A percentile compares a stretch with the other conserved stretches of the same genome.
phyloP scores from a whole-genome alignment of 768 basidiomycete species.

The Glaciozyma antarctica region DNA sequence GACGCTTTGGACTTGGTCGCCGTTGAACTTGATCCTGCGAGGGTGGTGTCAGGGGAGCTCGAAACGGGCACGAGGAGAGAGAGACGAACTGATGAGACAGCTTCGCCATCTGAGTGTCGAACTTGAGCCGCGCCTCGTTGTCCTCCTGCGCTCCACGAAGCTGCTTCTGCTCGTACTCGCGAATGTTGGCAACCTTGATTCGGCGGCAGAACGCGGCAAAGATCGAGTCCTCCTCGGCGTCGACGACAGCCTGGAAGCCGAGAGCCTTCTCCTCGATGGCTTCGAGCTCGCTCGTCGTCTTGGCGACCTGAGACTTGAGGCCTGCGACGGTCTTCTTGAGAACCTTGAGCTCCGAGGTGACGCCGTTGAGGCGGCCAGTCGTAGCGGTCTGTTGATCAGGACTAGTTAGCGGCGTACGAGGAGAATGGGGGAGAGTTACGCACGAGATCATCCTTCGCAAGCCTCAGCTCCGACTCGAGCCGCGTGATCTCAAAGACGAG shows the following conservation, averaged over 20 bases:
- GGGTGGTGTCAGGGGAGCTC: neutral
- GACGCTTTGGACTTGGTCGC: constrained; percentile 58
- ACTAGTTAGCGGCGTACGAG: neutral
- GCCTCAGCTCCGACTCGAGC: constrained; percentile 63
- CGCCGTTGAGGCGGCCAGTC: constrained; percentile 62
- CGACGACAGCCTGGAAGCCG: constrained; percentile 51
- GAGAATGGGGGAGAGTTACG: constrained; percentile 31
- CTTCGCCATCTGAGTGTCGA: constrained; percentile 69
- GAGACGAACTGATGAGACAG: constrained; percentile 67
- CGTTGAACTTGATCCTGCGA: constrained; percentile 66
- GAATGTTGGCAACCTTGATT: constrained; percentile 69
- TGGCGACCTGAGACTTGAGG: constrained; percentile 11
- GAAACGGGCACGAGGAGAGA: neutral
- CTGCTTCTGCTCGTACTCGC: constrained; percentile 88
- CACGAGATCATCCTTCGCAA: constrained; percentile 76
- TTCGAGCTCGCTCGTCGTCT: constrained; percentile 44
- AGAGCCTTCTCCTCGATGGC: constrained; percentile 51
- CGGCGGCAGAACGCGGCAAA: constrained; percentile 68
- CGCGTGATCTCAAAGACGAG: constrained; percentile 66
- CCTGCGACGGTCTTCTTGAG: constrained; percentile 45
- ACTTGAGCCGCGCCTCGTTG: constrained; percentile 69
- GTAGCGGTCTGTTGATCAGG: constrained; percentile 54
- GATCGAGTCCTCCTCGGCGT: constrained; percentile 68
- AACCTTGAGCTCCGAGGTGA: constrained; percentile 76
- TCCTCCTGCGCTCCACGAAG: constrained; percentile 80